Base-by-base conservation (phyloP, 768 basidiomycete genomes). In the Chalciporus pseudorubinellus region DNA sequence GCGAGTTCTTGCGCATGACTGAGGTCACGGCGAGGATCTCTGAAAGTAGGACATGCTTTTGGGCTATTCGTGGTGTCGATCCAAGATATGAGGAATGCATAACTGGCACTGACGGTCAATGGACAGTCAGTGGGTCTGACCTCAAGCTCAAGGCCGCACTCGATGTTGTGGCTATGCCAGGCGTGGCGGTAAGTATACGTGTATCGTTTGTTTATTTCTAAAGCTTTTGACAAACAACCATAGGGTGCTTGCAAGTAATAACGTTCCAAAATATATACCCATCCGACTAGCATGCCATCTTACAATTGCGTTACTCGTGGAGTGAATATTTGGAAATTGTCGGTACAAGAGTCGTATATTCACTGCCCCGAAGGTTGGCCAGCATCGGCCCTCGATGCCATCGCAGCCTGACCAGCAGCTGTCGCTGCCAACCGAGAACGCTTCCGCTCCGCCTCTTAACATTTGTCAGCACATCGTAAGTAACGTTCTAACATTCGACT, bases 1-100 rank as follows among this genome's bases (percentile, higher is more conserved):
- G 83, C 41, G 95, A 93, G 72, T 98, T 98, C 76, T 94, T 92
- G 69, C 95, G 89, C 95, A 99, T 98, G 18, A 84, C 80, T 2
- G 91, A 89, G 31, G 93, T 97, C 58, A 98, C 91, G 16, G 90
- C 77, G 45, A 94, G 79, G 54, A 98, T 89, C 75, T 98, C 94
- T 39, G 93, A 87, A 55, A 89, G 83, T 29, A 98, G 69, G 39
- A 97, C 80, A 78, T 93, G 88, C 52, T 84, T 85, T 42, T 74
- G 69, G n/a, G 85, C 80, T 48, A 83, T 76, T 46, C 44, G 56
- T 13, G 55, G 38, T 10, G 52, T 56, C 43, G 61, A 51, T 44
- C 22, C 51, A 24, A 29, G 33, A 41, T 53, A 29, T 26, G 60
- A 28, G 29, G 60, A 31, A 18, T 33, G 44, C 65, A 68, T 66